Evolutionary conservation across 352 stramenopile genomes (phyloP).

Genomic region (Phytophthora podocarpi): DNA sequence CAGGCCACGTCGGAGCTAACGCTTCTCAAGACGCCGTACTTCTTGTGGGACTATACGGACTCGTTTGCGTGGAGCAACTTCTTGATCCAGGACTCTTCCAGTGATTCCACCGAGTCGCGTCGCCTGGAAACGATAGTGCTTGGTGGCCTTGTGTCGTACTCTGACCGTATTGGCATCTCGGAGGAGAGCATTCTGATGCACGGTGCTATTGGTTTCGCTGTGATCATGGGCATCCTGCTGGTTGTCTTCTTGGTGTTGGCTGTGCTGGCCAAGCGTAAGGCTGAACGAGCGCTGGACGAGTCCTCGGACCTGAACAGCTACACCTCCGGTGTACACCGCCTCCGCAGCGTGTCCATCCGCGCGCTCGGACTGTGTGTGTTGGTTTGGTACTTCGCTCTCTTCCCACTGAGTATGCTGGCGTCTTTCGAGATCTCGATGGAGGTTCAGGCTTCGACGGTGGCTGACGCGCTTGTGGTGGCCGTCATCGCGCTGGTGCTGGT

Average conservation of each 20-base stretch:
- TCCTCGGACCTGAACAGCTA: slow-evolving; percentile 40
- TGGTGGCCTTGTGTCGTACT: slow-evolving; percentile 59
- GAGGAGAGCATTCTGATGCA: slow-evolving; percentile 53
- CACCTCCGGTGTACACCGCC: slow-evolving; percentile 46
- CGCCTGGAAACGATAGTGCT: slow-evolving; percentile 64
- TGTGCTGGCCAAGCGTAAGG: slow-evolving; percentile 56
- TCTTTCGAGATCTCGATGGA: slow-evolving; percentile 80
- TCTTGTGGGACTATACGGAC: slow-evolving; percentile 72
- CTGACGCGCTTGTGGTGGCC: slow-evolving; percentile 41
- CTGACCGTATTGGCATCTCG: slow-evolving; percentile 55
- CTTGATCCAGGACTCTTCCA: slow-evolving; percentile 36
- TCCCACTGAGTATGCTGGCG: slow-evolving; percentile 63
- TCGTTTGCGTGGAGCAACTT: slow-evolving; percentile 78
- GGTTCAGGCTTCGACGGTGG: slow-evolving; percentile 36
- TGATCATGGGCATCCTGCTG: slow-evolving; percentile 53
- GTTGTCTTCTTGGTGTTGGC: slow-evolving; percentile 56
- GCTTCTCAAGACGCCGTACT: slow-evolving; percentile 67
- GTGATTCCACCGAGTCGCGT: slow-evolving; percentile 28
- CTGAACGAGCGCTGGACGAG: slow-evolving; percentile 50
- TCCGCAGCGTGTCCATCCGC: slow-evolving; percentile 66
- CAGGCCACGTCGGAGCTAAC: slow-evolving; percentile 61
- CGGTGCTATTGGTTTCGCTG: slow-evolving; percentile 42
- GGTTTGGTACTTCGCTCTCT: slow-evolving; percentile 67
- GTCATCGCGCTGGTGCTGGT: slow-evolving; percentile 50
- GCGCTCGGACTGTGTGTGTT: slow-evolving; percentile 65